Evolutionary conservation across 768 basidiomycete genomes (phyloP), one percentile per base, ranked within the genome.

Genomic region (Daedalea quercina): DNA sequence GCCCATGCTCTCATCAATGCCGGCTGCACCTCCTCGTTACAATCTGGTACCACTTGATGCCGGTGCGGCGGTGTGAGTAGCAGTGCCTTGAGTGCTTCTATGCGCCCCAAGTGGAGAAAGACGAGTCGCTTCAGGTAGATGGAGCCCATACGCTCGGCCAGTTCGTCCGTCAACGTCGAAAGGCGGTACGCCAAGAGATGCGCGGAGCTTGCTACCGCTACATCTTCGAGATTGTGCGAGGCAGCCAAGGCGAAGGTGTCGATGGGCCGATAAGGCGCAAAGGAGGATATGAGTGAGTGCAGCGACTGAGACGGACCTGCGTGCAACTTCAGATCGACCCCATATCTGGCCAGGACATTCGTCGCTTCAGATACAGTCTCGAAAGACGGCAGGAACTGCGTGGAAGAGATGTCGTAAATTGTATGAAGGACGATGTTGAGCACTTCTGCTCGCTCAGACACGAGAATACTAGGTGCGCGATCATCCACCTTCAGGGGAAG

Each of bases 1-100:
- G 87, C 84, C 87, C 87, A 90, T 3, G 87, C 87, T 41, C 88
- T 70, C 8, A 84, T 83, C 28, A 90, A 62, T 60, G 77, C 85
- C 69, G 87, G 88, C 68, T 90, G 87, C 60, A 86, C 82, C 0
- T 74, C 64, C 58, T 83, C 82, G 64, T 87, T 83, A 57, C 88
- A 90, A 23, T 66, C 63, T 2, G 73, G 60, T 0, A 79, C 88
- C 11, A 87, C 82, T 12, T 81, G 72, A 63, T 90, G 88, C 1
- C 82, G 81, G 50, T 79, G 78, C 9, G 88, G 88, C 0, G 87
- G 87, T 3, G 82, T 76, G 9, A 84, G 73, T 13, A 91, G 72
- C 20, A 90, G 77, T 26, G 85, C 79, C 64, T 89, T 90, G 25
- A 91, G 74, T 8, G 87, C 87, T 54, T 90, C 88, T 2, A 80